These are phyloP conservation scores for Alloascoidea africana DNA, from an alignment of 805 yeast species.

Conservation along the genomic window DNA sequence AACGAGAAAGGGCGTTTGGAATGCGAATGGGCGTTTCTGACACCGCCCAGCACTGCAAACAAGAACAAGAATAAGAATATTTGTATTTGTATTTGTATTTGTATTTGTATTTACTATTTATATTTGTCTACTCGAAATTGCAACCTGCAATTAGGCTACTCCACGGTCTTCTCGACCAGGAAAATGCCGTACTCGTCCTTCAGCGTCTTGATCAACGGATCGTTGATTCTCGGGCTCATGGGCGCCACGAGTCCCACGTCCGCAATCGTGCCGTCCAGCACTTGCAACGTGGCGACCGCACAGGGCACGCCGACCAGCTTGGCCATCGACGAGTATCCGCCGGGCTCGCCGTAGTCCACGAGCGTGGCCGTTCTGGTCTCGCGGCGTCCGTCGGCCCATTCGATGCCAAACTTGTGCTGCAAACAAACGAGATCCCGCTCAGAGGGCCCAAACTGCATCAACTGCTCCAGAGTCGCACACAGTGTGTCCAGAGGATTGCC, in stretches of 20 bases:
- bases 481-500: slow-evolving; percentile 91
- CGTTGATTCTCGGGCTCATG: slow-evolving; percentile 76
- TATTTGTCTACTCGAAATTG: too few relatives aligned
- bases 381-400: slow-evolving; percentile 83
- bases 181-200: slow-evolving; percentile 81
- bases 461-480: slow-evolving; percentile 89
- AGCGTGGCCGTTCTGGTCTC: slow-evolving; percentile 93
- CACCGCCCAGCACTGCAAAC: too few relatives aligned
- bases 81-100: too few relatives aligned
- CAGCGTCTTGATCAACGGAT: slow-evolving; percentile 81
- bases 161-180: slow-evolving; percentile 80
- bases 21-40: too few relatives aligned
- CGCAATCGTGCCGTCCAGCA: slow-evolving; percentile 65
- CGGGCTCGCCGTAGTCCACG: slow-evolving; percentile 81
- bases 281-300: slow-evolving; percentile 84
- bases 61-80: too few relatives aligned
- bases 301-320: slow-evolving; percentile 97
- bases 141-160: too few relatives aligned
- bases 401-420: slow-evolving; percentile 96
- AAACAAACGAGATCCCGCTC: slow-evolving; percentile 92
- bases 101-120: too few relatives aligned
- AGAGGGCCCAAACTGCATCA: slow-evolving; percentile 91
- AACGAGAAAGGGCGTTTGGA: too few relatives aligned
- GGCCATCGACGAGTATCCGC: slow-evolving; percentile 97
- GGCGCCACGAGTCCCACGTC: slow-evolving; percentile 88